A percentile compares a stretch with the other conserved stretches of the same genome.
phyloP scores from a whole-genome alignment of 345 rosid genomes.

The Psidium guajava region DNA sequence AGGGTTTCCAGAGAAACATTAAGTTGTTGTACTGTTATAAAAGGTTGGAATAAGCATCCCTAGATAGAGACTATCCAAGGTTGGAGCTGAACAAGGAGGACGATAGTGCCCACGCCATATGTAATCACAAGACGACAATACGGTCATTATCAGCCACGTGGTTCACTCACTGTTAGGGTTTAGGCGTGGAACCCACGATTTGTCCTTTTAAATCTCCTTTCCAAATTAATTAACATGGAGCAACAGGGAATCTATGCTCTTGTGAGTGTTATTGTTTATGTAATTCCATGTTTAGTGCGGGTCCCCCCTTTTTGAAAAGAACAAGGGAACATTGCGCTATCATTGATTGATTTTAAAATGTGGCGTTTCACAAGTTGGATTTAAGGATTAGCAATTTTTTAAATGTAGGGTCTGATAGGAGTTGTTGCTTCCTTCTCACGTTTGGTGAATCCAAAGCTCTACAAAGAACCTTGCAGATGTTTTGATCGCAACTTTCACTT shows the following conservation, averaged over 20 bases:
- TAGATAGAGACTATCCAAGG: not conserved
- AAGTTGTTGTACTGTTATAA: not conserved
- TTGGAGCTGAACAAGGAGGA: not conserved
- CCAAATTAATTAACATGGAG: not conserved
- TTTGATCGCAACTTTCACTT: not conserved
- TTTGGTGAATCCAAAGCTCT: not conserved
- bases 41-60: not conserved
- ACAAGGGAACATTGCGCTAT: not conserved
- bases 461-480: not conserved
- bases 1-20: not conserved
- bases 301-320: not conserved
- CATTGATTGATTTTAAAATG: not conserved
- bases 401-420: not conserved
- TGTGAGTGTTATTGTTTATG: not conserved
- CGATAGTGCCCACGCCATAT: not conserved
- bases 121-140: not conserved
- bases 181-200: not conserved
- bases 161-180: not conserved
- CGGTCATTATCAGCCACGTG: not conserved
- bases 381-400: not conserved
- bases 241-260: conserved; percentile 2
- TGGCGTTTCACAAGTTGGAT: not conserved
- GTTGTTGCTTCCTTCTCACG: not conserved
- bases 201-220: not conserved
- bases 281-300: not conserved